Percentiles rank a stretch among this genome's conserved stretches.
Evolutionary conservation across 208 protist species (phyloP).

Genomic region (Novymonas esmeraldas): DNA sequence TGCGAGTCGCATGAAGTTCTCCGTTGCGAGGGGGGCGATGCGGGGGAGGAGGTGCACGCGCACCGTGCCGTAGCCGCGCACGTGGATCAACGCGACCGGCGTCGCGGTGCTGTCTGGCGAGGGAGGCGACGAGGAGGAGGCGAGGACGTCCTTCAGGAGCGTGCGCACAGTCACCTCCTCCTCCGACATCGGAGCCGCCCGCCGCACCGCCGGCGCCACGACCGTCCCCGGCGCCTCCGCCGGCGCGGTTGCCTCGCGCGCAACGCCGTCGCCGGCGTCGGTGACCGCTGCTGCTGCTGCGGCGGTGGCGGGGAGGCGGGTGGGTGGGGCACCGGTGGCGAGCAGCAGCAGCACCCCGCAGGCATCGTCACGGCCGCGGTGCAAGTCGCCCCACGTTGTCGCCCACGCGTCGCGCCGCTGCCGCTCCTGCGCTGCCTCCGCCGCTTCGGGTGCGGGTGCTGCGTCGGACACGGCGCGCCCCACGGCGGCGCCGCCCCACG

Average conservation of each 20-base stretch:
- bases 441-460: not conserved
- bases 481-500: constrained; percentile 17
- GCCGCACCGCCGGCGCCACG: not conserved
- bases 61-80: constrained; percentile 58
- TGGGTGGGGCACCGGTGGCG: constrained; percentile 13
- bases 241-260: not conserved
- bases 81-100: constrained; percentile 37
- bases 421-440: not conserved
- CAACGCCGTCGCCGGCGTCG: too few species aligned
- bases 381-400: constrained; percentile 13
- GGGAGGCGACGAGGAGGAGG: too few species aligned
- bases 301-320: not conserved
- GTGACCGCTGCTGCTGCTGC: constrained; percentile 8
- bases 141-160: constrained; percentile 33
- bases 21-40: constrained; percentile 93
- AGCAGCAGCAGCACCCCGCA: constrained; percentile 32
- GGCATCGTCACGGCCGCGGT: constrained; percentile 27
- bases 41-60: constrained; percentile 91
- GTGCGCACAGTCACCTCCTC: constrained; percentile 38
- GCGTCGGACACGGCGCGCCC: constrained; percentile 5
- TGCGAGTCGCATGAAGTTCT: constrained; percentile 95
- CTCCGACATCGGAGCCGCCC: not conserved
- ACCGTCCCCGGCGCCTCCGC: too few species aligned
- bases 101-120: not conserved
- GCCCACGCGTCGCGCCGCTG: constrained; percentile 1